Base-by-base conservation (phyloP, 2,329 filamentous ascomycete genomes). In the Trichoderma gracile region DNA sequence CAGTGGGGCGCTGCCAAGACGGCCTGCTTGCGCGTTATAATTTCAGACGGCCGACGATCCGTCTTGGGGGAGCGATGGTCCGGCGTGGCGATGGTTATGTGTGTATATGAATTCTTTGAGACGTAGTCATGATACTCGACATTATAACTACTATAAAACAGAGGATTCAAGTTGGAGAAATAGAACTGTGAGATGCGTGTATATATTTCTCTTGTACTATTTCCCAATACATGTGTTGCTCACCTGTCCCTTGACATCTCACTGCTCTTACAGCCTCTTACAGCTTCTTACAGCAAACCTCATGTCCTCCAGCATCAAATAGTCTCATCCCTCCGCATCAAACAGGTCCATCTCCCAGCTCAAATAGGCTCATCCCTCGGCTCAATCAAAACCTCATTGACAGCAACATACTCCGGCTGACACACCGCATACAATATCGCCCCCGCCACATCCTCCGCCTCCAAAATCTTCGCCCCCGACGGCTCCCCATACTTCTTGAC, bases 361-460 rank as follows among this genome's bases (percentile, higher is more conserved):
- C 10, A 91, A 67, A 91, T 90, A 12, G 89, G 89, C 78, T 92
- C 89, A 69, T 92, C 89, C 52, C 89, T 79, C 15, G 89, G 89
- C 79, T 92, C 89, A 73, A 94, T 90, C 74, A 94, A 74, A 4
- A 94, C 83, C 79, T 94, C 91, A 69, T 94, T 94, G 1, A 94
- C 88, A 46, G 89, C 85, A 49, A 93, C 90, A 77, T 93, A 88
- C 61, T 84, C 81, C 0, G 90, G 90, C 79, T 93, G 89, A 66
- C 84, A 84, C 19, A 94, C 78, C 1, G 91, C 91, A 75, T 88
- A 93, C 4, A 93, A 81, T 71, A 94, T 91, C 12, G 88, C 84
- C 12, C 80, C 81, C 0, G 91, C 91, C 15, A 93, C 87, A 74
- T 94, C 90, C 55, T 87, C 84, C 0, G 90, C 80, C 68, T 89